These are phyloP conservation scores for Phialemoniopsis sp. DNA, from an alignment of 2,329 filamentous ascomycete genomes.

Conservation along the genomic window DNA sequence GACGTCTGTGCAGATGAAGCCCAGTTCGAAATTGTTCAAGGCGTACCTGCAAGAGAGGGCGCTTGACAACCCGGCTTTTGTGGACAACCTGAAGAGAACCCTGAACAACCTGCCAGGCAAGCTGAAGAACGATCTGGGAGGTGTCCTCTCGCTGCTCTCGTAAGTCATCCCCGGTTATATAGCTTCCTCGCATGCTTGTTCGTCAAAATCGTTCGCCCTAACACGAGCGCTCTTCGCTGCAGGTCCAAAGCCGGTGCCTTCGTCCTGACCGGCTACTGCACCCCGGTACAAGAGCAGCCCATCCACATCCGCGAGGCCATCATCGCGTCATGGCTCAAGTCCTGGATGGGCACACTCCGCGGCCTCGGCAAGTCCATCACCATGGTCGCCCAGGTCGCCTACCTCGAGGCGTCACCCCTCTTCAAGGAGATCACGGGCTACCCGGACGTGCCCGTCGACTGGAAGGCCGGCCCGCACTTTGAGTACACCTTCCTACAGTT, in stretches of 20 bases:
- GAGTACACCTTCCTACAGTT: slow-evolving; percentile 62
- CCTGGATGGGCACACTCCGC: slow-evolving; percentile 51
- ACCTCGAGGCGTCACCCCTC: slow-evolving; percentile 49
- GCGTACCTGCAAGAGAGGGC: slow-evolving; percentile 50
- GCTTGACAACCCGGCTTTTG: slow-evolving; percentile 48
- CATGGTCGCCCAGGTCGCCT: slow-evolving; percentile 48
- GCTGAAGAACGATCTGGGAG: slow-evolving; percentile 29
- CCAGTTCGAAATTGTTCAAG: slow-evolving; percentile 33
- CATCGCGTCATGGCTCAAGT: slow-evolving; percentile 56
- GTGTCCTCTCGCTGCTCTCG: slow-evolving; percentile 35
- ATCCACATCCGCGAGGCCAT: slow-evolving; percentile 57
- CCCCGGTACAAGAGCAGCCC: slow-evolving; percentile 58
- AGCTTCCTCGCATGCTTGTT: too few relatives aligned
- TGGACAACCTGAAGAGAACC: slow-evolving; percentile 39
- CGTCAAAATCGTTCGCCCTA: too few relatives aligned
- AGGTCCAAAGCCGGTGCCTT: slow-evolving; percentile 61
- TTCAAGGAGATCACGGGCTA: slow-evolving; percentile 55
- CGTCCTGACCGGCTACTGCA: slow-evolving; percentile 63
- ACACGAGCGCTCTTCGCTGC: slow-evolving; percentile 8
- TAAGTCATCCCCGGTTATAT: slow-evolving; percentile 20
- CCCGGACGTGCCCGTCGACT: slow-evolving; percentile 46
- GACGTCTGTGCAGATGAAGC: slow-evolving; percentile 15
- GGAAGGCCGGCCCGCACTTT: slow-evolving; percentile 45
- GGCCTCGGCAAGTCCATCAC: slow-evolving; percentile 51
- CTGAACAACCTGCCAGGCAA: slow-evolving; percentile 27